A percentile compares a stretch with the other conserved stretches of the same genome.
Conservation (phyloP, 352 stramenopile species). For the Phytophthora idaei region DNA sequence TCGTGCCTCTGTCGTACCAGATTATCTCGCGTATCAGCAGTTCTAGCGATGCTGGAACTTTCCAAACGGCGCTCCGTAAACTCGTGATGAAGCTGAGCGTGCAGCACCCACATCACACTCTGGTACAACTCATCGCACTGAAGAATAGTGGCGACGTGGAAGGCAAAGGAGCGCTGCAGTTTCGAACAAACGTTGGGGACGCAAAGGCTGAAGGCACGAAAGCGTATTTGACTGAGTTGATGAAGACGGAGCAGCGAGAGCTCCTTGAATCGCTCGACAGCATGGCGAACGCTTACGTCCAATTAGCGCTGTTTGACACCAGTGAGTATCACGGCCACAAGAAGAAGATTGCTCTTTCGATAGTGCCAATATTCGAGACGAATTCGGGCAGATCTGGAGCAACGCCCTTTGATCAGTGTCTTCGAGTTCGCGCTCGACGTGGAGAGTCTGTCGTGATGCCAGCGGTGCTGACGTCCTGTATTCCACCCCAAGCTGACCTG, state of each 20-base stretch:
- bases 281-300: conserved; percentile 76
- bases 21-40: conserved; percentile 95
- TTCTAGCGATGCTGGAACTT: conserved; percentile 38
- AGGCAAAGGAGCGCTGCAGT: conserved; percentile 75
- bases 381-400: conserved; percentile 26
- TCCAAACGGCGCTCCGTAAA: conserved; percentile 86
- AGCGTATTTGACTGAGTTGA: conserved; percentile 64
- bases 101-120: conserved; percentile 96
- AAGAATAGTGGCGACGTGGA: conserved; percentile 93
- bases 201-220: conserved; percentile 72
- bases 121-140: conserved; percentile 96
- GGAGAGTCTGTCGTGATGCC: conserved; percentile 65
- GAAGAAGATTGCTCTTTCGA: conserved; percentile 77
- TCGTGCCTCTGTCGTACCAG: conserved; percentile 97
- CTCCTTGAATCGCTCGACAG: conserved; percentile 80
- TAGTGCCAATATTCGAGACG: conserved; percentile 54
- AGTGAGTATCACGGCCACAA: conserved; percentile 68
- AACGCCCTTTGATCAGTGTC: conserved; percentile 71
- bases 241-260: conserved; percentile 54
- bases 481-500: conserved; percentile 71
- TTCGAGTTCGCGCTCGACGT: conserved; percentile 60
- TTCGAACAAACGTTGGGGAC: conserved; percentile 83
- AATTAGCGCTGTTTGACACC: conserved; percentile 84
- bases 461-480: conserved; percentile 74
- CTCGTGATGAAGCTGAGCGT: conserved; percentile 93